Conservation (phyloP, 1,284 basidiomycete species). For the Peniophora sp. region DNA sequence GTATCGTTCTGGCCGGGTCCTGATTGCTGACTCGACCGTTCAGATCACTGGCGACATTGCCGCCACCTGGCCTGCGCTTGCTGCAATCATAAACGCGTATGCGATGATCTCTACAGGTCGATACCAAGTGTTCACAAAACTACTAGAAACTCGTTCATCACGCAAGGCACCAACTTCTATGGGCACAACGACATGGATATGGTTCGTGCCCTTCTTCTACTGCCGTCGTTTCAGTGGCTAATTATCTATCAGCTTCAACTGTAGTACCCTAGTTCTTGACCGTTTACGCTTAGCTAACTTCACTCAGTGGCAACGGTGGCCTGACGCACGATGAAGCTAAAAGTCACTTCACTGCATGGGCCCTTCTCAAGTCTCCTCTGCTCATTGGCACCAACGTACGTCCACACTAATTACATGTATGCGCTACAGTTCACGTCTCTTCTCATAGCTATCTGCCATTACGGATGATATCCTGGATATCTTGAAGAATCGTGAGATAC, state of each 20-base stretch:
- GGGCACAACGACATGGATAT: slow-evolving; percentile 3
- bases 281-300: neutral
- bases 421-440: neutral
- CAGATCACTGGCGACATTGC: slow-evolving; percentile 27
- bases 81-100: slow-evolving; percentile 35
- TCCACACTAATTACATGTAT: slow-evolving; percentile 9
- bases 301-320: slow-evolving; percentile 44
- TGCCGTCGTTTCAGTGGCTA: slow-evolving; percentile 1
- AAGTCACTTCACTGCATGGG: slow-evolving; percentile 60
- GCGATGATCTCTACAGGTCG: slow-evolving; percentile 3
- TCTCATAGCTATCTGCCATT: slow-evolving; percentile 26
- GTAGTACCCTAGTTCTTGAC: neutral
- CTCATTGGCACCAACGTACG: slow-evolving; percentile 35
- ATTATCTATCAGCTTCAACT: slow-evolving; percentile 16
- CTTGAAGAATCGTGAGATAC: slow-evolving; percentile 29
- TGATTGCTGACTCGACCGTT: too few species aligned
- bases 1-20: too few species aligned
- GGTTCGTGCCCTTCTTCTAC: neutral
- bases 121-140: neutral
- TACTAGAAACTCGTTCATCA: slow-evolving; percentile 35
- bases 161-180: slow-evolving; percentile 4
- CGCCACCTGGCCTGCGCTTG: slow-evolving; percentile 28
- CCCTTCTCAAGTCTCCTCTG: slow-evolving; percentile 53
- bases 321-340: slow-evolving; percentile 54
- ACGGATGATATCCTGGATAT: slow-evolving; percentile 26